Percentiles rank a stretch among this genome's conserved stretches.
These are phyloP conservation scores for Globisporangium uncinulatum DNA, from an alignment of 352 stramenopile genomes.

Conservation along the genomic window DNA sequence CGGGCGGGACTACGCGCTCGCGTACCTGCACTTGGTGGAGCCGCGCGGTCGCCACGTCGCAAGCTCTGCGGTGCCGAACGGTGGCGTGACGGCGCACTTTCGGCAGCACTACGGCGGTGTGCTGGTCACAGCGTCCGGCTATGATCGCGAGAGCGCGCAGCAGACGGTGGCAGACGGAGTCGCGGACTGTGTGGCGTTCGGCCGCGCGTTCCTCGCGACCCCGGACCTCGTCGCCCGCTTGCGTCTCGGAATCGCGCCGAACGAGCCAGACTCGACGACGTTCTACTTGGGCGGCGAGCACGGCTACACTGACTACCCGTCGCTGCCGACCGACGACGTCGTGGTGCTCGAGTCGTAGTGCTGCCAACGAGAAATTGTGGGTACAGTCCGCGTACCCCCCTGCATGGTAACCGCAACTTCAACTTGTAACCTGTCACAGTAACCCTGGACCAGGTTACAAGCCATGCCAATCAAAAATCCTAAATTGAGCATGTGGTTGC, in stretches of 20 bases:
- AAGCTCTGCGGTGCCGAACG: conserved; percentile 14
- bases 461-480: too few species aligned
- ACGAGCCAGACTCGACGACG: conserved; percentile 18
- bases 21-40: conserved; percentile 31
- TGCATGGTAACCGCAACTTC: not conserved
- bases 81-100: conserved; percentile 29
- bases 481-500: too few species aligned
- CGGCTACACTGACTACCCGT: conserved; percentile 22
- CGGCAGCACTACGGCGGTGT: conserved; percentile 25
- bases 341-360: not conserved
- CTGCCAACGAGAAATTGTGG: not conserved
- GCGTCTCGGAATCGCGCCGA: conserved; percentile 19
- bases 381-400: not conserved
- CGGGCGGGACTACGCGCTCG: conserved; percentile 16
- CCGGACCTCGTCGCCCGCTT: conserved; percentile 34
- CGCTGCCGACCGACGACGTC: not conserved
- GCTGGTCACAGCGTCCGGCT: conserved; percentile 27
- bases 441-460: not conserved
- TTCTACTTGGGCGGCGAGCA: conserved; percentile 22
- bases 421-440: not conserved
- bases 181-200: conserved; percentile 34
- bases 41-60: conserved; percentile 17
- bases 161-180: conserved; percentile 14
- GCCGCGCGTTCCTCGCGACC: conserved; percentile 43
- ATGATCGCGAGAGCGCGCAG: conserved; percentile 15